A percentile compares a stretch with the other conserved stretches of the same genome.
Conservation (phyloP, 768 basidiomycete genomes). For the Kwoniella dejecticola region DNA sequence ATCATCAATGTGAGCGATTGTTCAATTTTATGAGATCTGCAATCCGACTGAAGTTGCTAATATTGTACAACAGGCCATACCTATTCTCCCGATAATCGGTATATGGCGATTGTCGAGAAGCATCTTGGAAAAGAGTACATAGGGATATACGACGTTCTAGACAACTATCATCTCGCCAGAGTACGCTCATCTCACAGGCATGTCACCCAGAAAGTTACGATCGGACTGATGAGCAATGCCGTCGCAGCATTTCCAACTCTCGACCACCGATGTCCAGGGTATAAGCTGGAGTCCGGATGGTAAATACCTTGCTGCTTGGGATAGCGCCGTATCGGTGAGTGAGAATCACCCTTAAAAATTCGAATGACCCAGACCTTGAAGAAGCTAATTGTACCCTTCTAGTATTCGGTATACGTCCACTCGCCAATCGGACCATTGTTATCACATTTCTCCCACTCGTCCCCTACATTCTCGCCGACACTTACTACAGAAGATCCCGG, state of each 20-base stretch:
- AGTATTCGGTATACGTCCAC: constrained; percentile 55
- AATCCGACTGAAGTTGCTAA: too few species aligned
- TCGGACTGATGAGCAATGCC: constrained; percentile 11
- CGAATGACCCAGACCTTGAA: not conserved
- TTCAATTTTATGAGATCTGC: not conserved
- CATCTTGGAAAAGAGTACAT: constrained; percentile 87
- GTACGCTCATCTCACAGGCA: too few species aligned
- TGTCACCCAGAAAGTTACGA: not conserved
- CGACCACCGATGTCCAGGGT: constrained; percentile 62
- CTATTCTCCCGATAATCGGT: constrained; percentile 67
- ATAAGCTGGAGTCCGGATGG: constrained; percentile 56
- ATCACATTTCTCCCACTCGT: constrained; percentile 37
- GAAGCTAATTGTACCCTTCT: not conserved
- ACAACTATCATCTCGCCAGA: constrained; percentile 37
- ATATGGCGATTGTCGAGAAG: constrained; percentile 81
- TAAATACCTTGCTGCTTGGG: constrained; percentile 54
- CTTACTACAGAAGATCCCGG: constrained; percentile 65
- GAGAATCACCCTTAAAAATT: not conserved
- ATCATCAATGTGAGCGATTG: constrained; percentile 58
- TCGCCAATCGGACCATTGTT: constrained; percentile 53
- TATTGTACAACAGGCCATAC: constrained; percentile 45
- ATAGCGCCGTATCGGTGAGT: constrained; percentile 50
- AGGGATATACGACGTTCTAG: constrained; percentile 71
- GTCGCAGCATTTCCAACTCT: constrained; percentile 76
- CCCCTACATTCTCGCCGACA: constrained; percentile 32